These are phyloP conservation scores for Fomitopsis pulvina DNA, from an alignment of 768 basidiomycete species.

Conservation along the genomic window DNA sequence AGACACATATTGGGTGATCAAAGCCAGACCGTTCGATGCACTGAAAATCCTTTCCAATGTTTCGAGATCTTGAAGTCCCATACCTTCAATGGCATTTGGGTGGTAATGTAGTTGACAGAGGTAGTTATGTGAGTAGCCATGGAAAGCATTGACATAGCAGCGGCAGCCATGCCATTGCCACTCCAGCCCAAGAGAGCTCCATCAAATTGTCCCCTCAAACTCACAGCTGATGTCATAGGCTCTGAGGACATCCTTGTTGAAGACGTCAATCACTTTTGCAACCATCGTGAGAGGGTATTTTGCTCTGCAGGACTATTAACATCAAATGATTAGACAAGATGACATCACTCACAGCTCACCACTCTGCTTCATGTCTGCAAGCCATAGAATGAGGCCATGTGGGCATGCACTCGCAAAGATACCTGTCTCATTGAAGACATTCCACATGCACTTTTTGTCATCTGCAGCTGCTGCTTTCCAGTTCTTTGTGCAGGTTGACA, in stretches of 20 bases:
- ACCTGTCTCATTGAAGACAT: constrained; percentile 30
- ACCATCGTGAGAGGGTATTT: constrained; percentile 17
- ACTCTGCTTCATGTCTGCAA: constrained; percentile 11
- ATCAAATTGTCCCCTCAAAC: constrained; percentile 6
- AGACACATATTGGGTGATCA: constrained; percentile 22
- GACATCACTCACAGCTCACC: constrained; percentile 15
- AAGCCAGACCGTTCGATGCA: constrained; percentile 15
- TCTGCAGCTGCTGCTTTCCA: constrained; percentile 27
- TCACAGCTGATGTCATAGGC: constrained; percentile 18
- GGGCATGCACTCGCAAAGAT: constrained; percentile 26
- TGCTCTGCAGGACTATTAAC: constrained; percentile 8
- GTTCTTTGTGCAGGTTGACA: constrained; percentile 21
- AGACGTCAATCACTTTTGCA: constrained; percentile 1
- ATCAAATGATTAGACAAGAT: background rate
- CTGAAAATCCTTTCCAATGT: constrained; percentile 15
- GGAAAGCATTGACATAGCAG: constrained; percentile 23
- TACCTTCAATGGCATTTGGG: constrained; percentile 22
- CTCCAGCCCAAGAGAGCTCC: constrained; percentile 5
- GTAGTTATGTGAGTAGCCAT: constrained; percentile 29
- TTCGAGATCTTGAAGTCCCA: constrained; percentile 28
- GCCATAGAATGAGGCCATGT: constrained; percentile 16
- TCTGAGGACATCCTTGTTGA: no score
- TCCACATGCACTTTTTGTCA: constrained; percentile 27
- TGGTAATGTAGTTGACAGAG: constrained; percentile 27
- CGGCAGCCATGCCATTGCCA: background rate